phyloP scores from a whole-genome alignment of 2,329 filamentous ascomycete species.

The Zymoseptoria ardabiliae region DNA sequence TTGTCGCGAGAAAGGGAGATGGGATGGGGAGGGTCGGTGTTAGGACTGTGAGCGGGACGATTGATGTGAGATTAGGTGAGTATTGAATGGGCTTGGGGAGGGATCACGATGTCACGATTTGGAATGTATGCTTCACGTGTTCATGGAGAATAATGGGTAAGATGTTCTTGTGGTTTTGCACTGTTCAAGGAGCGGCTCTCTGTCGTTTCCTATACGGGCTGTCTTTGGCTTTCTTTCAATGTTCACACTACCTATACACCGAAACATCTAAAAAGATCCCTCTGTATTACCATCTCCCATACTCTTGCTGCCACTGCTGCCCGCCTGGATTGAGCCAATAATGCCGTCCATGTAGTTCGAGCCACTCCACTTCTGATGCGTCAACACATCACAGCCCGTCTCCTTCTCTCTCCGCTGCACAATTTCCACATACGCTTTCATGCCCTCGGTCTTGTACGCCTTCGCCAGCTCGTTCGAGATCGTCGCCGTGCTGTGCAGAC shows the following conservation, averaged over 20 bases:
- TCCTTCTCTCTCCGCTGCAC: constrained; percentile 89
- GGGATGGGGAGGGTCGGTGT: constrained; percentile 31
- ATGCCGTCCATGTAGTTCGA: constrained; percentile 79
- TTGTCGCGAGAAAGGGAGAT: constrained; percentile 35
- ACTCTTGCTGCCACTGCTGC: constrained; percentile 79
- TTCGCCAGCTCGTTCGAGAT: constrained; percentile 68
- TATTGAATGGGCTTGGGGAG: neutral
- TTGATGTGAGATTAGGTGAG: constrained; percentile 21
- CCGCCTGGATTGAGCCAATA: constrained; percentile 81
- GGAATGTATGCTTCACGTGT: too few species aligned
- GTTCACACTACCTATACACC: neutral
- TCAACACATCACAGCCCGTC: constrained; percentile 81
- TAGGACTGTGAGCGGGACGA: constrained; percentile 23
- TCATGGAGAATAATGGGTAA: too few species aligned
- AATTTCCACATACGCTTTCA: constrained; percentile 94
- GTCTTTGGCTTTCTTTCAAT: too few species aligned
- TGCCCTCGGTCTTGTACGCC: constrained; percentile 81
- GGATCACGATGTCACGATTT: too few species aligned
- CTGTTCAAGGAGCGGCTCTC: too few species aligned
- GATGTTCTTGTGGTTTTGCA: too few species aligned
- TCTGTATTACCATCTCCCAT: constrained; percentile 96
- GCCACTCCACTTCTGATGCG: constrained; percentile 83
- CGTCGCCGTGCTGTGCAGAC: constrained; percentile 56
- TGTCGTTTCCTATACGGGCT: too few species aligned
- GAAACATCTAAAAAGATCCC: constrained; percentile 34